phyloP scores from a whole-genome alignment of 1,139 yeast species.

The Pichia sp. region DNA sequence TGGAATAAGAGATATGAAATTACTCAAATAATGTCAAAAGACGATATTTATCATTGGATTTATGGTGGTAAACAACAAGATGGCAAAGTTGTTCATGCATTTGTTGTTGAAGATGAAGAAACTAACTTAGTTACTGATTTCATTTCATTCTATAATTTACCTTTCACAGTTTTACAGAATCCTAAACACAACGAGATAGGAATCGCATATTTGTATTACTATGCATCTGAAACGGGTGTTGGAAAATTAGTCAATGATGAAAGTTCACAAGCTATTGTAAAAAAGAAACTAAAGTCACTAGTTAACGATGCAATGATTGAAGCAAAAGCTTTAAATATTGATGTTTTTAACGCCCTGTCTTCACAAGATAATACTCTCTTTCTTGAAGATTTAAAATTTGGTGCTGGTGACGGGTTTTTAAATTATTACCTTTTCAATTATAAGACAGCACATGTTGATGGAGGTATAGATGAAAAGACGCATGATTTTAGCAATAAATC shows the following conservation, averaged over 20 bases:
- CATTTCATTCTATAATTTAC: conserved; percentile 80
- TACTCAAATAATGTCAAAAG: conserved; percentile 59
- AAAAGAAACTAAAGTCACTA: conserved; percentile 53
- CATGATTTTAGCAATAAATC: conserved; percentile 47
- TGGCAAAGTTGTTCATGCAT: conserved; percentile 60
- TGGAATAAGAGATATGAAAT: conserved; percentile 70
- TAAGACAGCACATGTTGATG: conserved; percentile 69
- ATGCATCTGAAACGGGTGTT: conserved; percentile 63
- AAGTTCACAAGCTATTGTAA: conserved; percentile 35
- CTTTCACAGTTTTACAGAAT: conserved; percentile 76
- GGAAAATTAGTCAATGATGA: conserved; percentile 29
- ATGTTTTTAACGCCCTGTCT: conserved; percentile 89
- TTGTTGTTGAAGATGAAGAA: conserved; percentile 64
- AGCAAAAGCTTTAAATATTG: conserved; percentile 61
- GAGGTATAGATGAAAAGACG: conserved; percentile 60
- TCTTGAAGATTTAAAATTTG: conserved; percentile 78
- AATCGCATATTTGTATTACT: conserved; percentile 85
- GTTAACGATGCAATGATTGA: conserved; percentile 73
- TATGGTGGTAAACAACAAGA: conserved; percentile 38
- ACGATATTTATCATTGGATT: conserved; percentile 81
- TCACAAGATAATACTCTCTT: conserved; percentile 84
- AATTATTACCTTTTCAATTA: conserved; percentile 91
- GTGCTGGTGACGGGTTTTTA: conserved; percentile 88
- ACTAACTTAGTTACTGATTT: conserved; percentile 73
- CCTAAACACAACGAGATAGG: conserved; percentile 62